A percentile compares a stretch with the other conserved stretches of the same genome.
Evolutionary conservation across 78 protist genomes (phyloP).

Genomic region (Polysphondylium violaceum): DNA sequence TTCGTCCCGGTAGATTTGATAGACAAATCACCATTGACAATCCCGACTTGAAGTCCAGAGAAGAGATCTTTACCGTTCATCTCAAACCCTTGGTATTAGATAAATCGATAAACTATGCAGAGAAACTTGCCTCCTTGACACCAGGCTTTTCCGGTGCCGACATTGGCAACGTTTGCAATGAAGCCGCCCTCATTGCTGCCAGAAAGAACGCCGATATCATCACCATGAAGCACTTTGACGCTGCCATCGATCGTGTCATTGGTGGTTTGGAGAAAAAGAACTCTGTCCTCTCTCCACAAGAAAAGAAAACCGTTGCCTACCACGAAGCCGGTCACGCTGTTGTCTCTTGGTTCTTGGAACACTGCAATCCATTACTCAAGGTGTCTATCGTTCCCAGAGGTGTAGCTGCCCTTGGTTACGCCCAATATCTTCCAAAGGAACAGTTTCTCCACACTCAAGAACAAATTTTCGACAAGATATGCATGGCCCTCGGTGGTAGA

Average conservation of each 20-base stretch:
- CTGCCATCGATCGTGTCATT: conserved; percentile 97
- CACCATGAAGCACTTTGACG: conserved; percentile 89
- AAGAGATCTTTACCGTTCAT: conserved; percentile 96
- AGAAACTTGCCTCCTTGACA: conserved; percentile 81
- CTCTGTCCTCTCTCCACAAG: conserved; percentile 81
- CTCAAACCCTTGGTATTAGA: conserved; percentile 77
- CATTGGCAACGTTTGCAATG: conserved; percentile 83
- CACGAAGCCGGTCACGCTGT: conserved; percentile 95
- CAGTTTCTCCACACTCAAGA: conserved; percentile 84
- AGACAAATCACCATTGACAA: conserved; percentile 92
- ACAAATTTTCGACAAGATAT: conserved; percentile 89
- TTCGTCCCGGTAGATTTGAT: conserved; percentile 99
- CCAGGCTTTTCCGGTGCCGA: conserved; percentile 98
- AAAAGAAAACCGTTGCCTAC: conserved; percentile 92
- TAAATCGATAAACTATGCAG: conserved; percentile 32
- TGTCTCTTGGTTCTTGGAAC: conserved; percentile 93
- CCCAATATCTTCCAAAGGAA: conserved; percentile 96
- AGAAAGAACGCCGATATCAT: conserved; percentile 70
- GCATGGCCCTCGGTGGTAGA: conserved; percentile 95
- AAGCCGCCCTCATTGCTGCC: conserved; percentile 93
- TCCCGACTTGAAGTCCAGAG: conserved; percentile 94
- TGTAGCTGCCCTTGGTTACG: conserved; percentile 92
- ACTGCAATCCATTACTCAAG: conserved; percentile 93
- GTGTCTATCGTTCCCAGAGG: conserved; percentile 97
- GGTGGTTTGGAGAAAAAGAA: conserved; percentile 90